Base-by-base conservation (phyloP, 352 stramenopile genomes). In the Saprolegnia diclina region DNA sequence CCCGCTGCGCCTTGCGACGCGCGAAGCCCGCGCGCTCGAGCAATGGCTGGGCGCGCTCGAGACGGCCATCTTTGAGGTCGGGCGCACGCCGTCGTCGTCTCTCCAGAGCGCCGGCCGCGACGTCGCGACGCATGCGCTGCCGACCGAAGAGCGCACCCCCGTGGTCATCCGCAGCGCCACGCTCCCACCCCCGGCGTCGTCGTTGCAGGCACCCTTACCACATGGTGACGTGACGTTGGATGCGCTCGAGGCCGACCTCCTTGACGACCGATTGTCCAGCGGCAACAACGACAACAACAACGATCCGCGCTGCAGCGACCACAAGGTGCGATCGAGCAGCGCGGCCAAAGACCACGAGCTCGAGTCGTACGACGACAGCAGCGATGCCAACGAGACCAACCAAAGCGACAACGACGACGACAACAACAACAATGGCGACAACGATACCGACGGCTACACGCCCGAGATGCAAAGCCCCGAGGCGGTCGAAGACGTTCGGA, bases 11-110 rank as follows among this genome's bases (percentile, higher is more conserved):
- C 65, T 91, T 3, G 75, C 72, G 11, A 78, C 78, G 5, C 52
- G 50, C 0, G 74, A 87, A 21, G 65, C 75, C 18, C 38, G 48
- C 18, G 73, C 71, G 11, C 76, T 83, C 29, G 65, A 77, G 57
- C 74, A 72, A 29, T 91, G 83, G 83, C 62, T 91, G 26, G 65
- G 75, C 14, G 77, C 63, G 5, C 45, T 91, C 0, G 74, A 77
- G 4, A 73, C 76, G 19, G 83, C 81, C 50, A 87, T 89, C 53
- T 69, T 69, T 44, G 63, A 69, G 22, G 22, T 69, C 19, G 22
- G 32, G 9, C 63, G 61, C n/a, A 67, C 53, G 32, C 63, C 45
- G 22, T 40, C 57, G 2, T 16, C 35, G 18, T 32, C 55, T 5
- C 7, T 50, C 9, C 7, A n/a, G 19, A 56, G 11, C 11, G 18